Evolutionary conservation across 306 rosid species (phyloP), one percentile per base, ranked within the genome.

Genomic region (Dryas drummondii): DNA sequence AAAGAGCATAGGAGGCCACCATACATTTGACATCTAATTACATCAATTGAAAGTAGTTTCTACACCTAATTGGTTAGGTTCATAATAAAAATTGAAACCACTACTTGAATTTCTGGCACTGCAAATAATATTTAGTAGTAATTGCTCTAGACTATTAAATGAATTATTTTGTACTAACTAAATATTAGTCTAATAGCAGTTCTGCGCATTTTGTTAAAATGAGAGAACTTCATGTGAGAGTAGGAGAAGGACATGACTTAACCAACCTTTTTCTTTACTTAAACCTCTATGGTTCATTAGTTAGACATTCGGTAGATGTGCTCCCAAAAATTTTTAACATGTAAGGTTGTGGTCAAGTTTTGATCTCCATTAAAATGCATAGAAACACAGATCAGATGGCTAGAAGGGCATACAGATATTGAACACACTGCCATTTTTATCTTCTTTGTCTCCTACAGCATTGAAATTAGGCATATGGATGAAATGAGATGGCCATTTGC

Each of bases 391-490:
- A 17, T 54, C 50, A 16, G 10, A 37, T 16, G 62, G 62, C 4
- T 40, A 52, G 4, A 22, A 44, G 17, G 14, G 4, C 40, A 57
- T 52, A 7, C 26, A 13, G 42, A 52, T 62, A 72, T 13, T 56
- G 19, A 72, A 74, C 78, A 65, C 65, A 60, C 63, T 42, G 68
- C 60, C 68, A 71, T 74, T 47, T 62, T 73, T 73, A 68, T 81
- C 57, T 66, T 73, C 61, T 79, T 71, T 81, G 66, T 72, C 69
- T 63, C 63, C 73, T 63, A 71, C 67, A 83, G 83, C 80, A 77
- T 70, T 80, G 76, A 76, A 55, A 72, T 79, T 47, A n/a, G 80
- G 76, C 27, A 77, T 78, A 72, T 87, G 97, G 96, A 82, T 87
- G 87, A 80, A 76, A 82, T 79, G 57, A 76, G 72, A 72, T 41